Conservation (phyloP, 345 rosid species). For the Bretschneidera sinensis region DNA sequence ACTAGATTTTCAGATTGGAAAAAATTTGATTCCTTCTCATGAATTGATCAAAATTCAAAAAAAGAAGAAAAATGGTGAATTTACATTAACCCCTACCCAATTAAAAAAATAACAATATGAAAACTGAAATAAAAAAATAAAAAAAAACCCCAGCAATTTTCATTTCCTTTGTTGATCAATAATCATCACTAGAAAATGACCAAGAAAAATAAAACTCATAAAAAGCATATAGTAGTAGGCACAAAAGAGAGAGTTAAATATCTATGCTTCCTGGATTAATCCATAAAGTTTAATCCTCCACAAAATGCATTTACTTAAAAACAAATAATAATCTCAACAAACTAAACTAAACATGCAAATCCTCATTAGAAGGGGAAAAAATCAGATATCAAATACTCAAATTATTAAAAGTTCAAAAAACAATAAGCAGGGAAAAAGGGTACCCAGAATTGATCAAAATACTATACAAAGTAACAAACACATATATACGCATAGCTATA, state of each 20-base stretch:
- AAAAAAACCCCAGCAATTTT: no score
- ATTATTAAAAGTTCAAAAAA: background rate
- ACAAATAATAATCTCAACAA: no score
- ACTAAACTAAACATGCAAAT: background rate
- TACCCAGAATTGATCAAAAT: background rate
- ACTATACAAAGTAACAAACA: background rate
- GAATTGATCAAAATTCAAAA: background rate
- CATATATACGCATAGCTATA: background rate
- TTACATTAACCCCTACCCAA: background rate
- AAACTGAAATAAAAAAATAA: background rate
- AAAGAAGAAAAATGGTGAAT: background rate
- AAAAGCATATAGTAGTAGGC: background rate
- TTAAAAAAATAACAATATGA: background rate
- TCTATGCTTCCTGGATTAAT: background rate
- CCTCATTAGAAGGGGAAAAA: background rate
- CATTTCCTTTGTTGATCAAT: slow-evolving; percentile 7
- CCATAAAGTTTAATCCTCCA: no score
- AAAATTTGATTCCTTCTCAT: background rate
- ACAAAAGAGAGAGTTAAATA: background rate
- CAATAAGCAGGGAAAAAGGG: background rate
- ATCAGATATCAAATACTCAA: background rate
- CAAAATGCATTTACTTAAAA: no score
- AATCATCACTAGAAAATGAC: background rate
- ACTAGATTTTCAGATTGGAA: no score
- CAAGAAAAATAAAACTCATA: background rate